Evolutionary conservation across 176 grass and related monocot species (phyloP).

Genomic region (Lolium multiflorum): DNA sequence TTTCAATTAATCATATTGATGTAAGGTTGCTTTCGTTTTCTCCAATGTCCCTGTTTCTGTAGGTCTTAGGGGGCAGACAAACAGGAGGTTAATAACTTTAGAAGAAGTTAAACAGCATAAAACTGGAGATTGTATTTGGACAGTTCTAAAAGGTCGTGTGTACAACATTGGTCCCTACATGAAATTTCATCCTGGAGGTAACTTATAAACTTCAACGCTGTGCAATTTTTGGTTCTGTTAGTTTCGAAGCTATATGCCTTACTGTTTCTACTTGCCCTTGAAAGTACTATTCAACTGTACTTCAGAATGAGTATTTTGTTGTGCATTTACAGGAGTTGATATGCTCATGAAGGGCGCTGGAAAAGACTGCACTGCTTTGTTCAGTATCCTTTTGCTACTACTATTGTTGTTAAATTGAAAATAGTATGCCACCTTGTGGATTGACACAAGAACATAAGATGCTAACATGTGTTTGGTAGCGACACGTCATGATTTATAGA

Average conservation of each 20-base stretch:
- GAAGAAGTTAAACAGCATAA: conserved; percentile 94
- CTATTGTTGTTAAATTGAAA: conserved; percentile 8
- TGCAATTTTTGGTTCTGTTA: neutral
- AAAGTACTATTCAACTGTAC: conserved; percentile 1
- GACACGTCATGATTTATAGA: conserved; percentile 3
- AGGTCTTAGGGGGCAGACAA: conserved; percentile 80
- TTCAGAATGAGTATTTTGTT: conserved; percentile 16
- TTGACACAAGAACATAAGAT: conserved; percentile 1
- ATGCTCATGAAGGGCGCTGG: conserved; percentile 98
- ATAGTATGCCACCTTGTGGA: neutral
- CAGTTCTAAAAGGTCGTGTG: conserved; percentile 90
- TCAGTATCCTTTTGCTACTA: conserved; percentile 88
- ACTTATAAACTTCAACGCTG: neutral
- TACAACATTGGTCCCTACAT: conserved; percentile 95
- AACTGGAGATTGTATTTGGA: conserved; percentile 82
- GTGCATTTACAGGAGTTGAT: conserved; percentile 74
- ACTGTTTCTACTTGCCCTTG: too few species aligned
- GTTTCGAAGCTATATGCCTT: neutral
- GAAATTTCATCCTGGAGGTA: conserved; percentile 99
- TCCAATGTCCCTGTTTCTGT: conserved; percentile 32
- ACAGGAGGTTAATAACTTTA: conserved; percentile 68
- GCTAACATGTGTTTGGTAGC: conserved; percentile 10
- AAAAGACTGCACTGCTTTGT: conserved; percentile 87
- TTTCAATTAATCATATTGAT: neutral
- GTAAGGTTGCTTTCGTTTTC: neutral